A percentile compares a stretch with the other conserved stretches of the same genome.
phyloP scores from a whole-genome alignment of 352 stramenopile genomes.

The Salisapilia sapeloensis region DNA sequence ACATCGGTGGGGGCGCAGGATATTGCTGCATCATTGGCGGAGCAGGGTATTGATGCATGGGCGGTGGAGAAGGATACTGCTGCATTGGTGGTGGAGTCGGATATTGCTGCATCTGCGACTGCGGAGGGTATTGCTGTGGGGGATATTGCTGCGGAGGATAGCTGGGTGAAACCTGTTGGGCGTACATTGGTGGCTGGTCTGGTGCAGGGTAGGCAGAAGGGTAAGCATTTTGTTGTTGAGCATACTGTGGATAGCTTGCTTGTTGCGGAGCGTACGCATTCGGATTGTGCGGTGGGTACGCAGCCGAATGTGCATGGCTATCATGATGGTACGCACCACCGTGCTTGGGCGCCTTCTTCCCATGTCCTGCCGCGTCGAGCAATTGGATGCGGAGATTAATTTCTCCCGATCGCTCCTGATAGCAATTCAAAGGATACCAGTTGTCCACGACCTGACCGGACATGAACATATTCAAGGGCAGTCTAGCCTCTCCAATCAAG shows the following conservation, averaged over 20 bases:
- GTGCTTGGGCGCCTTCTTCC: slow-evolving; percentile 2
- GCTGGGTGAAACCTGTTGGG: slow-evolving; percentile 3
- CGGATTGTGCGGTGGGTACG: background rate
- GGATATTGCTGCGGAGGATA: slow-evolving; percentile 4
- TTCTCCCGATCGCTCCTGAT: slow-evolving; percentile 32
- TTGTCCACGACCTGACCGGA: slow-evolving; percentile 47
- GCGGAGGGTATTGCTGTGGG: slow-evolving; percentile 10
- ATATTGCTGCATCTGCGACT: slow-evolving; percentile 18
- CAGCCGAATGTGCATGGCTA: slow-evolving; percentile 2
- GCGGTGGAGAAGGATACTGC: background rate
- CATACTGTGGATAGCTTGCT: slow-evolving; percentile 3
- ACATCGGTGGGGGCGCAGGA: slow-evolving; percentile 1
- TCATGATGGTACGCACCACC: background rate
- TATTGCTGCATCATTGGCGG: slow-evolving; percentile 2
- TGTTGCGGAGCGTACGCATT: background rate
- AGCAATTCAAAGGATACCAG: slow-evolving; percentile 69
- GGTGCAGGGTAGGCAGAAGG: slow-evolving; percentile 3
- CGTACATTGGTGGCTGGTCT: slow-evolving; percentile 1
- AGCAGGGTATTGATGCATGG: slow-evolving; percentile 2
- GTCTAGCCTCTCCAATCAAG: slow-evolving; percentile 51
- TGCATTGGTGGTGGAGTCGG: slow-evolving; percentile 3
- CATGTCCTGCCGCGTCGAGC: slow-evolving; percentile 6
- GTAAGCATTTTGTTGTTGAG: slow-evolving; percentile 3
- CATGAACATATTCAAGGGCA: slow-evolving; percentile 63
- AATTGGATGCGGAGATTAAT: slow-evolving; percentile 74